Evolutionary conservation across 2,329 filamentous ascomycete species (phyloP), one percentile per base, ranked within the genome.

Genomic region (Cladophialophora carrionii): DNA sequence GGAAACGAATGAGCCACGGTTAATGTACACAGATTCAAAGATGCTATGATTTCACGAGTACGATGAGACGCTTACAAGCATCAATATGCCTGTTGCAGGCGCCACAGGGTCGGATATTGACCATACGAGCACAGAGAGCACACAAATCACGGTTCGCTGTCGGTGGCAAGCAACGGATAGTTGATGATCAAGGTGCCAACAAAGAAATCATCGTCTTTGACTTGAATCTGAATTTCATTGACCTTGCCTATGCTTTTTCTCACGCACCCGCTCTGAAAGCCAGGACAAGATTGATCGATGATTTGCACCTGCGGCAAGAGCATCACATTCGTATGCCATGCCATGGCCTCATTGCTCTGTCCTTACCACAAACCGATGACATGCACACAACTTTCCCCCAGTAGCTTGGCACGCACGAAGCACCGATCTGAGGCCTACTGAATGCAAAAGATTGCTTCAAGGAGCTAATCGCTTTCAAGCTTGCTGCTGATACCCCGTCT

Each of bases 61-160:
- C 37, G 29, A 12, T 26, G 10, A 51, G 46, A 72, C 71, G 73
- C 74, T 75, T 74, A 78, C 14, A 9, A 37, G 46, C 26, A 32
- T 43, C 12, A 43, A 43, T 43, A n/a, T 43, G 37, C 37, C 37
- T 43, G 37, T n/a, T 43, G 37, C 3, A 43, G 37, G 8, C n/a
- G 37, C 17, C 37, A 43, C 2, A 6, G 17, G 17, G 37, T 43
- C 14, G 17, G 17, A n/a, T 8, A 43, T 43, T 43, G 37, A 72
- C 1, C 22, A 51, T 6, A 26, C 8, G 22, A 51, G 20, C 48
- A 26, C 24, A 14, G 3, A 5, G 22, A 29, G 26, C 26, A 29
- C 26, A 6, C 26, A 29, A 29, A 51, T 32, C 55, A 57, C 29
- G 14, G 46, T 14, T 24, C 29, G 24, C 3, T 32, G 57, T 52